Evolutionary conservation across 441 rosid species (phyloP).

Genomic region (Erysimum cheiri): DNA sequence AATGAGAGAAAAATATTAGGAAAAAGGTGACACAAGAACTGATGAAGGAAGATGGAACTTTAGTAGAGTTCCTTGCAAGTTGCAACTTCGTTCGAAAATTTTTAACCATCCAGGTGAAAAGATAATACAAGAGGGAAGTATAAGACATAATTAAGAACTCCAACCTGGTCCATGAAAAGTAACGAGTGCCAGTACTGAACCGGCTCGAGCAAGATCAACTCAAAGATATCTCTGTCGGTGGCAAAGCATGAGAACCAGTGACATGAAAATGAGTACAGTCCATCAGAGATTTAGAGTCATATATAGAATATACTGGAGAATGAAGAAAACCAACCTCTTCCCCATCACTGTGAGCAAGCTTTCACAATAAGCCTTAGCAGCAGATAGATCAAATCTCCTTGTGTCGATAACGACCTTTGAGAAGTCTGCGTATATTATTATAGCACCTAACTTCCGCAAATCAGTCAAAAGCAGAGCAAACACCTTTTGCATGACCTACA

Average conservation of each 20-base stretch:
- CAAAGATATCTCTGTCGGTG: conserved; percentile 74
- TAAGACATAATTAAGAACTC: conserved; percentile 27
- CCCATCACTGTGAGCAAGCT: conserved; percentile 86
- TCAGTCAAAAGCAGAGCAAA: conserved; percentile 95
- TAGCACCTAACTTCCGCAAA: conserved; percentile 93
- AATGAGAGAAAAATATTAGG: conserved; percentile 1
- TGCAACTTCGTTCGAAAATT: too few species aligned
- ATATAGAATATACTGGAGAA: conserved; percentile 3
- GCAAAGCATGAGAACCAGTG: conserved; percentile 38
- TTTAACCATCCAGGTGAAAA: too few species aligned
- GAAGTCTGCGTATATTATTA: conserved; percentile 90
- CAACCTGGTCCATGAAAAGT: conserved; percentile 98
- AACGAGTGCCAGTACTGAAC: conserved; percentile 87
- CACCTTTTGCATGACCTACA: conserved; percentile 98
- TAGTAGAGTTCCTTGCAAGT: too few species aligned
- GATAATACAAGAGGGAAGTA: conserved; percentile 20
- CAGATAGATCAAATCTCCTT: conserved; percentile 71
- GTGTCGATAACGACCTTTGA: conserved; percentile 91
- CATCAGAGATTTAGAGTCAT: conserved; percentile 13
- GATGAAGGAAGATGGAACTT: not conserved
- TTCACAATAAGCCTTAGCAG: conserved; percentile 89
- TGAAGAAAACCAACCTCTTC: conserved; percentile 60
- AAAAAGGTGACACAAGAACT: conserved; percentile 9
- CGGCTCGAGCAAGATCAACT: conserved; percentile 91
- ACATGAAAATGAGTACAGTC: conserved; percentile 31